These are phyloP conservation scores for Ceriops tagal DNA, from an alignment of 345 rosid species.

Conservation along the genomic window DNA sequence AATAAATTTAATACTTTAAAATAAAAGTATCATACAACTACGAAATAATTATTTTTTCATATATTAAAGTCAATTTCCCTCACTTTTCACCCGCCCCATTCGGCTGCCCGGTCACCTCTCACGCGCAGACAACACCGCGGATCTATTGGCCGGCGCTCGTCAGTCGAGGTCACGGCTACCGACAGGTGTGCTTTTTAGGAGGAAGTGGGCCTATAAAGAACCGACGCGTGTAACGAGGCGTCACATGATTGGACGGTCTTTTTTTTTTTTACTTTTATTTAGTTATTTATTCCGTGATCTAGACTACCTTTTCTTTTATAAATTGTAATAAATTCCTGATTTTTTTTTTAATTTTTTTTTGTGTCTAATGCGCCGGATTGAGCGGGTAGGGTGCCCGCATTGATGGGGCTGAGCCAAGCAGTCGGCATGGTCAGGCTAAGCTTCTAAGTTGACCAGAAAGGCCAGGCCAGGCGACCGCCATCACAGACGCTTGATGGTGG, in stretches of 20 bases:
- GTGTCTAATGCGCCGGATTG: conserved; percentile 2
- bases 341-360: background rate
- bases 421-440: conserved; percentile 29
- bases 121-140: conserved; percentile 23
- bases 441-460: conserved; percentile 19
- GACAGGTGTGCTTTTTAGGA: conserved; percentile 30
- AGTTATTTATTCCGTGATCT: background rate
- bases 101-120: conserved; percentile 18
- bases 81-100: background rate
- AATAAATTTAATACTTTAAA: too few relatives aligned
- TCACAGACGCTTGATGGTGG: background rate
- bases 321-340: background rate
- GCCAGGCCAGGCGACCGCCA: conserved; percentile 28
- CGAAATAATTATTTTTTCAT: too few relatives aligned
- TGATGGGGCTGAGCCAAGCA: conserved; percentile 13
- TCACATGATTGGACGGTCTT: too few relatives aligned
- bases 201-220: background rate
- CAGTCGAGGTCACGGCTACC: conserved; percentile 32
- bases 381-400: conserved; percentile 19
- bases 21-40: too few relatives aligned
- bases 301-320: conserved; percentile 12
- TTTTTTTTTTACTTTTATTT: background rate
- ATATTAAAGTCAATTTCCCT: too few relatives aligned
- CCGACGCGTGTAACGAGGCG: conserved; percentile 8
- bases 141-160: conserved; percentile 21